phyloP scores from a whole-genome alignment of 768 basidiomycete genomes.

The Lentinula sp. region DNA sequence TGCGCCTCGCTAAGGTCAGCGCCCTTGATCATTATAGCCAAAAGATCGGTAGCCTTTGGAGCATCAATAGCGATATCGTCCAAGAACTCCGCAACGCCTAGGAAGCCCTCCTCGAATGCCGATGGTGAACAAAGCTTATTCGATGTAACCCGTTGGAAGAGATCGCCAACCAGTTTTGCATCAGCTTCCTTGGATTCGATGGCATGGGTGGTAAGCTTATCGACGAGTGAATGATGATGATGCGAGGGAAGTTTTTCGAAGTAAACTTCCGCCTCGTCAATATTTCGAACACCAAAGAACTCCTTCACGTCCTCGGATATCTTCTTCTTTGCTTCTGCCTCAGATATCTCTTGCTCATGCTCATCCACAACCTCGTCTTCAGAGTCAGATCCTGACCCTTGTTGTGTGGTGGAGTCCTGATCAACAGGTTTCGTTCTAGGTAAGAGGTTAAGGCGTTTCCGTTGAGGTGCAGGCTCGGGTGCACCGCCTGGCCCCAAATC shows the following conservation, averaged over 20 bases:
- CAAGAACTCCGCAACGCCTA: conserved; percentile 62
- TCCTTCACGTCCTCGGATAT: conserved; percentile 81
- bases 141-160: conserved; percentile 58
- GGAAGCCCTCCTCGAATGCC: conserved; percentile 72
- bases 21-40: conserved; percentile 70
- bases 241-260: conserved; percentile 66
- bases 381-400: neutral
- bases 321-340: conserved; percentile 64
- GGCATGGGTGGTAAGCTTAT: conserved; percentile 66
- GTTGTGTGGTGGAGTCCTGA: conserved; percentile 27
- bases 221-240: conserved; percentile 61
- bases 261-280: conserved; percentile 86
- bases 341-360: conserved; percentile 46
- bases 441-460: conserved; percentile 66
- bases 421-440: conserved; percentile 75
- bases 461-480: conserved; percentile 45
- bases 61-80: conserved; percentile 90
- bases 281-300: conserved; percentile 76
- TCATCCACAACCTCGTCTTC: conserved; percentile 27
- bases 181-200: conserved; percentile 81
- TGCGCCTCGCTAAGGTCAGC: conserved; percentile 60
- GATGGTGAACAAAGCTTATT: conserved; percentile 55
- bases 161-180: conserved; percentile 67
- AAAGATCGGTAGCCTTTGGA: conserved; percentile 75
- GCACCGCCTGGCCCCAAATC: conserved; percentile 33